These are phyloP conservation scores for Tolypocladium inflatum DNA, from an alignment of 2,329 filamentous ascomycete genomes.

Conservation along the genomic window DNA sequence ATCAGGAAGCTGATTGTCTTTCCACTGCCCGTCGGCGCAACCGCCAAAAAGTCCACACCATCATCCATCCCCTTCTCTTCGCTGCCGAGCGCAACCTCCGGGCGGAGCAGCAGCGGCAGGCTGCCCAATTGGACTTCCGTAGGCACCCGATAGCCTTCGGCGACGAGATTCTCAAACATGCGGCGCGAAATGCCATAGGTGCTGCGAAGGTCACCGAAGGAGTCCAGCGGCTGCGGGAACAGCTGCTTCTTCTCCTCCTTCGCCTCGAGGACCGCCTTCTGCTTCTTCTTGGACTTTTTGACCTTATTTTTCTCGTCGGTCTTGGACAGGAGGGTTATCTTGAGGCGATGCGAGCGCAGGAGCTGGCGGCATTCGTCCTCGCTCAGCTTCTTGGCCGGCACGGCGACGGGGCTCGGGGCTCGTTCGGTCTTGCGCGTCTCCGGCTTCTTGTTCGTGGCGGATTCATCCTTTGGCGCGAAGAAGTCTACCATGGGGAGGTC, in stretches of 20 bases:
- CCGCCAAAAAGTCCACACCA: constrained; percentile 67
- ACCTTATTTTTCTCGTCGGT: constrained; percentile 30
- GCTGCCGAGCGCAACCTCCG: constrained; percentile 35
- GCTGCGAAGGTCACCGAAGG: constrained; percentile 63
- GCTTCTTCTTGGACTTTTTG: constrained; percentile 47
- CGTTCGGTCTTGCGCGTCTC: constrained; percentile 12
- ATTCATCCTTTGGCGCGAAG: constrained; percentile 40
- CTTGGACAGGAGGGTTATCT: constrained; percentile 65
- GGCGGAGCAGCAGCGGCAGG: constrained; percentile 65
- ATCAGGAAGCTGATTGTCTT: constrained; percentile 94
- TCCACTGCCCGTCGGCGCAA: constrained; percentile 91
- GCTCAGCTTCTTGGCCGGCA: constrained; percentile 34
- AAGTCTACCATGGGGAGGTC: constrained; percentile 45
- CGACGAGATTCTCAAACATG: constrained; percentile 67
- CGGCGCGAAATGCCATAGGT: constrained; percentile 65
- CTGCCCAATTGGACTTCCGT: constrained; percentile 90
- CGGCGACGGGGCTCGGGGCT: constrained; percentile 16
- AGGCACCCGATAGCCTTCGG: constrained; percentile 79
- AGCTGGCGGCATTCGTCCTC: constrained; percentile 66
- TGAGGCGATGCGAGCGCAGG: constrained; percentile 72
- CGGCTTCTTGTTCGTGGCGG: constrained; percentile 19
- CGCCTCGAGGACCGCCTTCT: constrained; percentile 33
- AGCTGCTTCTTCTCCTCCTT: constrained; percentile 52
- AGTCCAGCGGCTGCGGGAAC: constrained; percentile 69
- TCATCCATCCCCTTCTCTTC: constrained; percentile 23